Percentiles rank a stretch among this genome's conserved stretches.
Conservation (phyloP, 2,329 filamentous ascomycete species). For the Colletotrichum viniferum region DNA sequence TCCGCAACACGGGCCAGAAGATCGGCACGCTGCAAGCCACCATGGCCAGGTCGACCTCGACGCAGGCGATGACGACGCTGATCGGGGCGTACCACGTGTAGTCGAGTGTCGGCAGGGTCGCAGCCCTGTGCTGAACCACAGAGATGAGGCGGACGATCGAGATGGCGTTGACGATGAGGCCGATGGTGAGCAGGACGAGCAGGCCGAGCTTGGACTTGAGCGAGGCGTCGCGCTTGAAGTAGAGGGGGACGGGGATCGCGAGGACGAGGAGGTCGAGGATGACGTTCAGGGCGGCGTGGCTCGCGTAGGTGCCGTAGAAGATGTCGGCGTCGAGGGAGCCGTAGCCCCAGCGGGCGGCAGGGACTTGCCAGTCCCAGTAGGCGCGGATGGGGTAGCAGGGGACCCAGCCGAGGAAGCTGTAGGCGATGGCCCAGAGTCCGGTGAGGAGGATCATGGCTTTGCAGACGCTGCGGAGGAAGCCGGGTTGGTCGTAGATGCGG, state of each 20-base stretch:
- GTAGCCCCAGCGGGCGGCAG: conserved; percentile 33
- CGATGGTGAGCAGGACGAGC: conserved; percentile 32
- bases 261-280: conserved; percentile 35
- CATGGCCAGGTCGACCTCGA: conserved; percentile 24
- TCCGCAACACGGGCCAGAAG: conserved; percentile 71
- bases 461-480: conserved; percentile 27
- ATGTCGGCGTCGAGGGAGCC: conserved; percentile 27
- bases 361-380: conserved; percentile 23
- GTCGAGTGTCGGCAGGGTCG: conserved; percentile 34
- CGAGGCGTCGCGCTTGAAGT: conserved; percentile 27
- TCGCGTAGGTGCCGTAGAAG: conserved; percentile 35
- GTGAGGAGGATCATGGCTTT: conserved; percentile 4
- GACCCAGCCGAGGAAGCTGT: conserved; percentile 31
- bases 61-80: conserved; percentile 22
- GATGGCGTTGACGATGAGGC: conserved; percentile 29
- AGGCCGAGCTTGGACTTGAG: conserved; percentile 29
- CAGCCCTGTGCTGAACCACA: conserved; percentile 32
- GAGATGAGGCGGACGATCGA: conserved; percentile 35
- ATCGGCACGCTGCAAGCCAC: conserved; percentile 73
- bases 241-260: conserved; percentile 34
- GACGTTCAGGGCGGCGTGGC: conserved; percentile 37
- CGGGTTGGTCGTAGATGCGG: conserved; percentile 33
- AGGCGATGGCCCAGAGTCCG: conserved; percentile 27
- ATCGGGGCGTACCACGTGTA: conserved; percentile 35
- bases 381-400: conserved; percentile 29